Conservation (phyloP, 352 stramenopile genomes). For the Phytophthora cajani region DNA sequence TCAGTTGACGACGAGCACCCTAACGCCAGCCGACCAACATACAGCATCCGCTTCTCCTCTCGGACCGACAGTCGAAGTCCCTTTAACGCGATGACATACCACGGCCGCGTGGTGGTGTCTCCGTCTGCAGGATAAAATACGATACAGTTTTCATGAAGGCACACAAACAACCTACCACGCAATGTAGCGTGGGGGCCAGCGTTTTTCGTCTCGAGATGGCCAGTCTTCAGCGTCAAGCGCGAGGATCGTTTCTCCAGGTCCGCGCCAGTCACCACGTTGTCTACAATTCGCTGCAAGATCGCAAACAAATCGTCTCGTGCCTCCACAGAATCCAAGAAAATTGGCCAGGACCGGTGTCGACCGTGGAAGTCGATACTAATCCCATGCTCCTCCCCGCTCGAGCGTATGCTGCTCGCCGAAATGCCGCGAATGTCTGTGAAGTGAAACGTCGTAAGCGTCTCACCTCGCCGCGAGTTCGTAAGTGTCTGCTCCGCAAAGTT, state of each 20-base stretch:
- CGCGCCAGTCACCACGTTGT: constrained; percentile 64
- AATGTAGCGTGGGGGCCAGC: constrained; percentile 78
- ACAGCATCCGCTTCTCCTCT: constrained; percentile 71
- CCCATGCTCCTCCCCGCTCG: constrained; percentile 66
- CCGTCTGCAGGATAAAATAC: constrained; percentile 80
- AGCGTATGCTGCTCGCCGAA: constrained; percentile 43
- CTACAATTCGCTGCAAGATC: constrained; percentile 76
- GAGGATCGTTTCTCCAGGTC: constrained; percentile 77
- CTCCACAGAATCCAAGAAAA: constrained; percentile 80
- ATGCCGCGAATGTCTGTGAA: constrained; percentile 74
- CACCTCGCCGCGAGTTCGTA: constrained; percentile 77
- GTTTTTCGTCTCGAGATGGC: constrained; percentile 76
- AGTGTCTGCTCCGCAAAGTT: constrained; percentile 90
- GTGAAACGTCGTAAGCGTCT: constrained; percentile 78
- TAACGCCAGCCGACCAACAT: constrained; percentile 67
- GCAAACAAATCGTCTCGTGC: constrained; percentile 75
- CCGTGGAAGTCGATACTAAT: constrained; percentile 75
- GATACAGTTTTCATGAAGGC: constrained; percentile 80
- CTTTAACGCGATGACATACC: constrained; percentile 79
- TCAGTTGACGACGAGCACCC: constrained; percentile 59
- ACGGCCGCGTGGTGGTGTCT: constrained; percentile 67
- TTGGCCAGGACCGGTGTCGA: constrained; percentile 71
- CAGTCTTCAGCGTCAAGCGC: constrained; percentile 78
- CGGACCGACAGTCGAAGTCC: constrained; percentile 70
- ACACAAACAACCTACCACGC: constrained; percentile 77